Conservation (phyloP, 192 early-diverging fungal species). For the Coemansia pectinata region DNA sequence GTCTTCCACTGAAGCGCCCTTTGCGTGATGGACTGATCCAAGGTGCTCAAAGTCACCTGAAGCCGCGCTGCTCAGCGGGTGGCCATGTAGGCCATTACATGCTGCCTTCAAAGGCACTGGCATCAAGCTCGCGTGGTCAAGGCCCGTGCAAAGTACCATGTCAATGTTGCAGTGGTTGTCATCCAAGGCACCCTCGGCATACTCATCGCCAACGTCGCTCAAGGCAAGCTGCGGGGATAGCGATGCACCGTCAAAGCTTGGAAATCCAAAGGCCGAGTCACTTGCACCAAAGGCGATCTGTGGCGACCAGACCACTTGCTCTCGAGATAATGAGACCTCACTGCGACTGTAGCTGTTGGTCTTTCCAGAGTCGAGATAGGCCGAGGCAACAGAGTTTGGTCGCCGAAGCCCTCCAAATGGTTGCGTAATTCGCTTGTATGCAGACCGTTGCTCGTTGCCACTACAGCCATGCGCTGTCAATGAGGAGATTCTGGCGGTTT, state of each 20-base stretch:
- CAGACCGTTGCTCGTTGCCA: constrained; percentile 6
- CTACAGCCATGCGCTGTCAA: constrained; percentile 16
- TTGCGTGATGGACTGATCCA: background rate
- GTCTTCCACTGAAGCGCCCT: background rate
- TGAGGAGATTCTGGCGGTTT: constrained; percentile 25
- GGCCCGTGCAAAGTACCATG: background rate
- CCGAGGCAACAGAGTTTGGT: constrained; percentile 15
- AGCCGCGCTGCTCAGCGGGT: background rate
- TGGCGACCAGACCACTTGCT: constrained; percentile 53
- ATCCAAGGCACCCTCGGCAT: constrained; percentile 2
- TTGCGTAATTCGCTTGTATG: constrained; percentile 10
- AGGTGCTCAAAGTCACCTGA: background rate
- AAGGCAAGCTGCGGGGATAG: constrained; percentile 8
- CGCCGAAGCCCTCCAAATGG: constrained; percentile 21
- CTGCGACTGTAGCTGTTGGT: constrained; percentile 25
- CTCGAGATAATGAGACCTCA: constrained; percentile 38
- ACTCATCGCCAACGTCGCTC: constrained; percentile 26
- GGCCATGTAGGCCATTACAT: background rate
- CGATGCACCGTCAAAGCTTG: constrained; percentile 2
- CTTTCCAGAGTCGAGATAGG: constrained; percentile 19
- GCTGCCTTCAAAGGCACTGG: background rate
- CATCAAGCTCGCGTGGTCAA: background rate
- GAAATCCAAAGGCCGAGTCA: constrained; percentile 25
- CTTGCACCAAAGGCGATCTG: constrained; percentile 29
- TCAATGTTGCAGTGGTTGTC: background rate